These are phyloP conservation scores for Apostasia ramifera DNA, from an alignment of 106 monocot species.

Conservation along the genomic window DNA sequence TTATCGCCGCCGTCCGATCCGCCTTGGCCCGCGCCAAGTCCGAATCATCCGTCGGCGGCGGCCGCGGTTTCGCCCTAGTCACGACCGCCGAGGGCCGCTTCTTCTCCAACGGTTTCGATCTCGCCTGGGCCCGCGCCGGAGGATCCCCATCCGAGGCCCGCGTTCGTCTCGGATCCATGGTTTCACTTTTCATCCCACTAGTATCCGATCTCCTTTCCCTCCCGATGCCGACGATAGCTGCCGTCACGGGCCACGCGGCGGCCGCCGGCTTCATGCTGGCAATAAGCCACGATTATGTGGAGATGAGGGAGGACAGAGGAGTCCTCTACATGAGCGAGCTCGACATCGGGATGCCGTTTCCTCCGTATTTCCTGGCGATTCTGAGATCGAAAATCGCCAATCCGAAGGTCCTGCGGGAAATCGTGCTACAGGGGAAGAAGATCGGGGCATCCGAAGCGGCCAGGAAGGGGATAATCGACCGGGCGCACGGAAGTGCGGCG, in stretches of 20 bases:
- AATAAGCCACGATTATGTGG: conserved; percentile 36
- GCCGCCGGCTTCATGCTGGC: conserved; percentile 60
- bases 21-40: conserved; percentile 39
- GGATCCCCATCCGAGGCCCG: conserved; percentile 20
- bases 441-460: conserved; percentile 29
- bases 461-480: conserved; percentile 43
- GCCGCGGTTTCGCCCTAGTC: conserved; percentile 38
- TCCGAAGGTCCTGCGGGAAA: conserved; percentile 16
- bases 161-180: conserved; percentile 22
- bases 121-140: conserved; percentile 36
- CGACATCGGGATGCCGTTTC: conserved; percentile 25
- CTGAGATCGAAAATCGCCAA: conserved; percentile 38
- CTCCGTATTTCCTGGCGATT: conserved; percentile 26
- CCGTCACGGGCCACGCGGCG: conserved; percentile 59
- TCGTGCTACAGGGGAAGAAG: conserved; percentile 27
- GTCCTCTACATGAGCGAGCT: conserved; percentile 61
- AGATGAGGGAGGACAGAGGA: conserved; percentile 48
- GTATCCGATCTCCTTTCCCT: conserved; percentile 47
- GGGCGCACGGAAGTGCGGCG: conserved; percentile 15
- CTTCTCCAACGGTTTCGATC: conserved; percentile 87
- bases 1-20: conserved; percentile 27
- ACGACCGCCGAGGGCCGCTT: conserved; percentile 43
- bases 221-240: conserved; percentile 65
- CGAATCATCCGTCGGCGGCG: conserved; percentile 10
- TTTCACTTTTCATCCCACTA: conserved; percentile 19